These are phyloP conservation scores for Catharanthus roseus DNA, from an alignment of 257 asterid species.

Conservation along the genomic window DNA sequence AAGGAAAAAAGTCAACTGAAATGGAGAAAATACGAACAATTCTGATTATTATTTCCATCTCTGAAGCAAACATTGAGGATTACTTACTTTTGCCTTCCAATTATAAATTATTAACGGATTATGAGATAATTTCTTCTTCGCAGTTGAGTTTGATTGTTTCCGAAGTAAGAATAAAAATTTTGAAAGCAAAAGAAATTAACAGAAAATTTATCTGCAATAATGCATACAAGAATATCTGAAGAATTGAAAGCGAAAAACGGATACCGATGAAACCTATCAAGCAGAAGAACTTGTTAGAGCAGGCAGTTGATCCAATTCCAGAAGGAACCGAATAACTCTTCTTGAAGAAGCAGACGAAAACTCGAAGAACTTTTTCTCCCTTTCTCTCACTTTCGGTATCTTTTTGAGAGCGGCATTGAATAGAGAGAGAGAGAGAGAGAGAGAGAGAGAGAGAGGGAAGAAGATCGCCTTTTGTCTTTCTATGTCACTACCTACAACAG, in stretches of 20 bases:
- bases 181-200: not conserved
- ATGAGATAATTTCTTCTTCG: not conserved
- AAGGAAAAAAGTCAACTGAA: not conserved
- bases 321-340: not conserved
- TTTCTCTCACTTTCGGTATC: conserved; percentile 15
- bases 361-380: not conserved
- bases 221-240: not conserved
- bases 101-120: too few species aligned
- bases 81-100: too few species aligned
- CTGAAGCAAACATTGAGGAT: not conserved
- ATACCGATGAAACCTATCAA: not conserved
- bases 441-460: not conserved
- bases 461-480: conserved; percentile 5
- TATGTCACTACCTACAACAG: not conserved
- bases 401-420: conserved; percentile 14
- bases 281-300: too few species aligned
- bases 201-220: not conserved
- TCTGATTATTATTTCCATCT: not conserved
- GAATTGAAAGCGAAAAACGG: not conserved
- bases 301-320: conserved; percentile 8
- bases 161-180: not conserved
- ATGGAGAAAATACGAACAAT: not conserved
- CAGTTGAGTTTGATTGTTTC: not conserved
- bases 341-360: not conserved
- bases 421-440: not conserved